Base-by-base conservation (phyloP, 2,329 filamentous ascomycete genomes). In the Dryadomyces quercus-mongolicae region DNA sequence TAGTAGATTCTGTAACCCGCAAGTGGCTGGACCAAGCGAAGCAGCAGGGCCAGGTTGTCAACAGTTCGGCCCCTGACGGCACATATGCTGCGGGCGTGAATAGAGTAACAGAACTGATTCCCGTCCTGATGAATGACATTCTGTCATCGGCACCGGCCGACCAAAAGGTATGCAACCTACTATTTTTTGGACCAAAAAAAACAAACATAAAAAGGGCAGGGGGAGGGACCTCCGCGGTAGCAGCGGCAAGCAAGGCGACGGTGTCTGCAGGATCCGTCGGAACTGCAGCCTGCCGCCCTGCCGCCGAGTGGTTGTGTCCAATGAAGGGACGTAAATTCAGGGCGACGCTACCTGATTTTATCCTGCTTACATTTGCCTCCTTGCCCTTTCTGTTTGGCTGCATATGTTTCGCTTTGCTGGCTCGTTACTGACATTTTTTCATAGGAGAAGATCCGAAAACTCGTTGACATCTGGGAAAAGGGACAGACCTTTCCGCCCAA, bases 1-100 rank as follows among this genome's bases (percentile, higher is more conserved):
- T 97, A 74, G 88, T 98, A 91, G 93, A 98, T 80, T 95, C 92
- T 77, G 91, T 98, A 81, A 92, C 91, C 70, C 89, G 93, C 73
- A 92, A 94, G 76, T 98, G 93, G 92, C 84, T 95, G 76, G 92
- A 97, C 70, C 87, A 90, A 72, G 92, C 93, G 66, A 93, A 91
- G 73, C 81, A 84, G 66, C 80, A 86, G 62, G 88, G 87, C 65
- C 91, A 97, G 68, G 73, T 85, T 66, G 81, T 90, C 70, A 87
- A 86, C 72, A 84, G 80, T 70, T 78, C 82, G 70, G 89, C 91
- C 61, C 82, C 85, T 61, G 88, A 95, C 73, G 93, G 93, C 67
- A 96, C 91, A 54, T 96, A 85, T 77, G 89, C 90, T 67, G 91
- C 91, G 63, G 93, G 92, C 64, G 90, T 97, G 67, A 85, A 95